Evolutionary conservation across 768 basidiomycete genomes (phyloP), one percentile per base, ranked within the genome.

Genomic region (Tylopilus vinaceipallidus): DNA sequence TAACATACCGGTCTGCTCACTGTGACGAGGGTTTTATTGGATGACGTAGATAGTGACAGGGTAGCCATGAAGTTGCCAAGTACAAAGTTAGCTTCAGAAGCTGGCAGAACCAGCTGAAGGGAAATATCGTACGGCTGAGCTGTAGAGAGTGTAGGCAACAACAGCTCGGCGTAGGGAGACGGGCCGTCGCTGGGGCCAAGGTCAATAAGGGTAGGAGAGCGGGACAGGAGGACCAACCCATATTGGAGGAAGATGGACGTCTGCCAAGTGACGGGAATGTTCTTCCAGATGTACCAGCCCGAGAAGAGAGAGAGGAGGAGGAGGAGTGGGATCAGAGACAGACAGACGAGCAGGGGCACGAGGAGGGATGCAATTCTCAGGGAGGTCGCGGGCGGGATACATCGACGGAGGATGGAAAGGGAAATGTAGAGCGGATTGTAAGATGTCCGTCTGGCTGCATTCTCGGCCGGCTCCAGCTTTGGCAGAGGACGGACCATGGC

Each of bases 51-150:
- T 23, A 93, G 67, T 1, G 76, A 81, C 30, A 92, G 63, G 37
- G 74, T 77, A 5, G 81, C 72, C 91, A 93, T 93, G 67, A 92
- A 93, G 65, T 93, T 93, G 35, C 91, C 91, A 3, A 93, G 79
- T 4, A 73, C 82, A 58, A 79, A 72, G 68, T 90, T 92, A 19
- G 82, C 66, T 50, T 83, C 80, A 16, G 78, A 77, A 4, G 80
- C 73, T 11, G 91, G 91, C 7, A 92, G 72, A 24, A 71, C 65
- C 14, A 93, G 71, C 45, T 81, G 78, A 14, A 92, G 68, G 37
- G 82, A 82, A 43, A 93, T 72, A 54, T 90, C 82, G 49, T 92
- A 93, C n/a, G 79, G 79, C 54, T 91, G 90, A 32, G 75, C 70
- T 16, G 78, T 60, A 43, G 77, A 75, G 26, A 91, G 71, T 12